Evolutionary conservation across 306 rosid genomes (phyloP).

Genomic region (Acmispon strigosus): DNA sequence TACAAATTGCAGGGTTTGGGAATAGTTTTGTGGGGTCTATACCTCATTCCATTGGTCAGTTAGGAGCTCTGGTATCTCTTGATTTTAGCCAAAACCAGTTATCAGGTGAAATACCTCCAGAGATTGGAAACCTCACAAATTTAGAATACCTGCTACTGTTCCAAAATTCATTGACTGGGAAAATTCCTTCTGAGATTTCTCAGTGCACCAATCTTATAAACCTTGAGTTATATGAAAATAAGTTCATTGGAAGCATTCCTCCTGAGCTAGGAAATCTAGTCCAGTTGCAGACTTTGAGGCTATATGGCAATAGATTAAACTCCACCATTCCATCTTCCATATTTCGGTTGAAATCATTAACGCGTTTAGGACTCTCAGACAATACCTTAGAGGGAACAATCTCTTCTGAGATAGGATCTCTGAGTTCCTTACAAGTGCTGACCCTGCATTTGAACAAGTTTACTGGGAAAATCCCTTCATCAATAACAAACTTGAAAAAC

Average conservation of each 20-base stretch:
- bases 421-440: slow-evolving; percentile 52
- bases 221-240: slow-evolving; percentile 48
- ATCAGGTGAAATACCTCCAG: slow-evolving; percentile 52
- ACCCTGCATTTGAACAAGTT: slow-evolving; percentile 61
- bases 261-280: slow-evolving; percentile 54
- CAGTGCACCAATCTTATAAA: slow-evolving; percentile 40
- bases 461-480: slow-evolving; percentile 56
- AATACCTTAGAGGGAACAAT: slow-evolving; percentile 61
- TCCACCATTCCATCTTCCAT: slow-evolving; percentile 65
- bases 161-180: slow-evolving; percentile 50
- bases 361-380: slow-evolving; percentile 50
- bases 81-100: slow-evolving; percentile 62
- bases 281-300: slow-evolving; percentile 37
- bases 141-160: slow-evolving; percentile 31
- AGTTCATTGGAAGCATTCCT: slow-evolving; percentile 59
- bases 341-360: slow-evolving; percentile 50
- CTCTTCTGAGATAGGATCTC: slow-evolving; percentile 57
- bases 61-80: slow-evolving; percentile 39
- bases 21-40: slow-evolving; percentile 58
- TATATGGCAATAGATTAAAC: slow-evolving; percentile 46
- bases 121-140: slow-evolving; percentile 60
- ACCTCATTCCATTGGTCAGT: slow-evolving; percentile 57
- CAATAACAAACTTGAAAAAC: slow-evolving; percentile 62
- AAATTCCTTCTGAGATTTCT: slow-evolving; percentile 60
- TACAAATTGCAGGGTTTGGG: slow-evolving; percentile 27